Evolutionary conservation across 768 basidiomycete species (phyloP), one percentile per base, ranked within the genome.

Genomic region (Gelatoporia subvermispora): DNA sequence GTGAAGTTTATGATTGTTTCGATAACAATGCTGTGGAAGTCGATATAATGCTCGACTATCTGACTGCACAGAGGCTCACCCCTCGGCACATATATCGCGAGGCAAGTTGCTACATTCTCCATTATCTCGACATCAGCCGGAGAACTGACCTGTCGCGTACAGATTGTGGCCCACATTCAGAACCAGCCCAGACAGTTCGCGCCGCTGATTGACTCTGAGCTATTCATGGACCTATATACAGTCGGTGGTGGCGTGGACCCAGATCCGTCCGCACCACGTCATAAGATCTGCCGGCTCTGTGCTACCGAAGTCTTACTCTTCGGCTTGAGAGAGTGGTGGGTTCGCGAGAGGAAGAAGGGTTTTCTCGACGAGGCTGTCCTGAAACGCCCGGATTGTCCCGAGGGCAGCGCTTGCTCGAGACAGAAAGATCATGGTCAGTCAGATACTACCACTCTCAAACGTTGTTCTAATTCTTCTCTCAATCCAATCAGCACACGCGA

Each of bases 241-340:
- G 78, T 84, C 11, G 64, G 74, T 9, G 71, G 77, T 8, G 79
- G 78, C 4, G 60, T 68, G 8, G 84, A 86, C 45, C 74, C 77
- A 2, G 73, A 80, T 46, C 74, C 81, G 3, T 72, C 72, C 21
- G 74, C 77, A 2, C 78, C 84, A n/a, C 77, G 83, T 20, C 73
- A 64, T 40, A 75, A 71, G 41, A 78, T 84, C 37, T 92, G 88
- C 60, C 71, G 88, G 53, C 65, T 78, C 36, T 92, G 88, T 60
- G 85, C 89, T 1, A 73, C 81, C 0, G 87, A 90, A 61, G 75
- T 89, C 2, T 70, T 91, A 16, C 68, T 90, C 2, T 87, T 81
- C 72, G 88, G 88, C 10, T 60, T 91, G 38, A 79, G 75, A 51
- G 86, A 84, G 35, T 92, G 88, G 88, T 91, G 89, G 88, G 68